These are phyloP conservation scores for Coniochaeta prunicola DNA, from an alignment of 2,329 filamentous ascomycete genomes.

Conservation along the genomic window DNA sequence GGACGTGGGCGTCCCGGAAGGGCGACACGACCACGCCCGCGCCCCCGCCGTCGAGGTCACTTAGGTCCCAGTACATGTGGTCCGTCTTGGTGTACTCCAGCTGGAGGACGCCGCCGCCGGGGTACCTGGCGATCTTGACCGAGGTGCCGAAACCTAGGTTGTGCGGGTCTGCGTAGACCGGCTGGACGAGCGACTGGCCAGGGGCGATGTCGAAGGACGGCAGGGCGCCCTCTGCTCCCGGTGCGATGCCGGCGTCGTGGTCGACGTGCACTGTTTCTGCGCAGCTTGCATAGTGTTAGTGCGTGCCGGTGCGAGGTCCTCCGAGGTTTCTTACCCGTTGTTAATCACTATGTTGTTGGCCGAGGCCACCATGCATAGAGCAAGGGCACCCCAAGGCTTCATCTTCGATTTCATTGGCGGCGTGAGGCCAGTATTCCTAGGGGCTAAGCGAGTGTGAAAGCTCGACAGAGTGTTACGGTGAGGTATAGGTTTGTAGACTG, in stretches of 20 bases:
- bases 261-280: neutral
- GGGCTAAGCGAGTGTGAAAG: neutral
- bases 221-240: conserved; percentile 2
- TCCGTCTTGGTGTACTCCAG: conserved; percentile 6
- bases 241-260: neutral
- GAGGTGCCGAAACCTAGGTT: neutral
- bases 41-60: conserved; percentile 7
- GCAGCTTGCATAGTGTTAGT: neutral
- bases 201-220: neutral
- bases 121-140: conserved; percentile 6
- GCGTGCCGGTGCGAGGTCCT: neutral
- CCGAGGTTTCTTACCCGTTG: neutral
- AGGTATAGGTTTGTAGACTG: neutral
- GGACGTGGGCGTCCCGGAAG: conserved; percentile 8
- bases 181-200: neutral
- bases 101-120: conserved; percentile 7
- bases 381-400: neutral
- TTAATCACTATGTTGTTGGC: neutral
- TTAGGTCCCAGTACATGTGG: conserved; percentile 8
- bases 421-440: neutral
- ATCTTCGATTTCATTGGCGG: neutral
- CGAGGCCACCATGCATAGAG: neutral
- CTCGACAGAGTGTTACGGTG: neutral
- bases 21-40: conserved; percentile 6
- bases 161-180: neutral